A percentile compares a stretch with the other conserved stretches of the same genome.
Conservation (phyloP, 208 protist species). For the Entamoeba histolytica region DNA sequence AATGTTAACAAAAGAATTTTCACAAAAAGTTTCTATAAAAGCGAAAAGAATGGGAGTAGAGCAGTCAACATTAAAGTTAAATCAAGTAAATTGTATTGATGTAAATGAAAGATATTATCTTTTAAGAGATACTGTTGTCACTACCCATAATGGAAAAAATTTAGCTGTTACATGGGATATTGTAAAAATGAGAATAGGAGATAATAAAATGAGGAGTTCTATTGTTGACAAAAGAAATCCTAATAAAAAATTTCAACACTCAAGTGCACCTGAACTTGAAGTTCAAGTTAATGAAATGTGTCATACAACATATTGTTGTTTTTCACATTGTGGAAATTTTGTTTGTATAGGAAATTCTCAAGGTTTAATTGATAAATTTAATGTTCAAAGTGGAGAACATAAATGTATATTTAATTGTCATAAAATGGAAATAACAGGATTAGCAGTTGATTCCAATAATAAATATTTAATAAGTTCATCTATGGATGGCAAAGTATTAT, state of each 20-base stretch:
- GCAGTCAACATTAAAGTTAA: neutral
- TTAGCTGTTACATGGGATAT: neutral
- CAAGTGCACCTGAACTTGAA: neutral
- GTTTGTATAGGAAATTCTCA: neutral
- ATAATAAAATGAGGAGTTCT: neutral
- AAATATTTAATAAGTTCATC: neutral
- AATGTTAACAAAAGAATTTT: neutral
- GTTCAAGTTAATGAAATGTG: neutral
- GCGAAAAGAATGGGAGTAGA: neutral
- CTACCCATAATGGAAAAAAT: neutral
- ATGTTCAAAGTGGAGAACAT: neutral
- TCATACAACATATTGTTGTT: neutral
- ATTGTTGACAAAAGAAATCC: neutral
- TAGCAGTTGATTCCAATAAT: neutral
- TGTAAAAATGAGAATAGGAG: neutral
- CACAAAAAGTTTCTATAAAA: neutral
- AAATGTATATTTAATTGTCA: neutral
- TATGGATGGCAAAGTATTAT: neutral
- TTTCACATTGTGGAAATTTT: neutral
- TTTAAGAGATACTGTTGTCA: neutral
- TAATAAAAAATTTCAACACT: neutral
- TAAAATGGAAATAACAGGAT: neutral
- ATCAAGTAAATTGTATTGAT: neutral
- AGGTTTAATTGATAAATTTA: neutral
- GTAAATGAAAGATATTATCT: neutral